Evolutionary conservation across 306 rosid species (phyloP), one percentile per base, ranked within the genome.

Genomic region (Ceratonia siliqua): DNA sequence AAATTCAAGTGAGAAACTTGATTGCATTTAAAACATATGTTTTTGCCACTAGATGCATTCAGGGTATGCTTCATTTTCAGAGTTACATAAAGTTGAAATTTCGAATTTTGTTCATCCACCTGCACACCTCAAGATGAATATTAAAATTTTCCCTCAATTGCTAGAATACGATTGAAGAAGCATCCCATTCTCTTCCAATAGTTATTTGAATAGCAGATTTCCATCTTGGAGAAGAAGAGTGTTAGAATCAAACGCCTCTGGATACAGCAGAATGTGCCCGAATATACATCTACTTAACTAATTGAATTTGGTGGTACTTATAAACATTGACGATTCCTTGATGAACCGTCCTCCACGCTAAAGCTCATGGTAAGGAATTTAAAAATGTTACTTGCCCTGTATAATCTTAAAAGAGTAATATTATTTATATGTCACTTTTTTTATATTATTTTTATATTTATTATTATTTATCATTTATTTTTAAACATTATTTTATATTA

Each of bases 21-120:
- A 50, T 74, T 24, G 53, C n/a, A 21, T 59, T 12, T 65, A 57
- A 13, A 54, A 30, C 56, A 24, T 63, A 76, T 55, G 39, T 21
- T 56, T 55, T 18, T 28, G 52, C 7, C 52, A 30, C 24, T 25
- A 36, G 43, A 46, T 57, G 52, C 81, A 68, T 4, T 1, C 45
- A 56, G 53, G 39, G 30, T 22, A 43, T 36, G 30, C 54, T 75
- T 75, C 64, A 17, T 64, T 27, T 39, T 21, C 6, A 38, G 10
- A 15, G 38, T 70, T 38, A 10, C 27, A 15, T 33, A 17, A 4
- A 18, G 33, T 32, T 20, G n/a, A 24, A 15, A 39, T 6, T 56
- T 9, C 2, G 55, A 17, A 39, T 41, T 66, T 8, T 2, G 18
- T 27, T 14, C 25, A 25, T 28, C 58, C 15, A 35, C 10, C 22